Conservation (phyloP, 768 basidiomycete genomes). For the Gymnopilus junonius region DNA sequence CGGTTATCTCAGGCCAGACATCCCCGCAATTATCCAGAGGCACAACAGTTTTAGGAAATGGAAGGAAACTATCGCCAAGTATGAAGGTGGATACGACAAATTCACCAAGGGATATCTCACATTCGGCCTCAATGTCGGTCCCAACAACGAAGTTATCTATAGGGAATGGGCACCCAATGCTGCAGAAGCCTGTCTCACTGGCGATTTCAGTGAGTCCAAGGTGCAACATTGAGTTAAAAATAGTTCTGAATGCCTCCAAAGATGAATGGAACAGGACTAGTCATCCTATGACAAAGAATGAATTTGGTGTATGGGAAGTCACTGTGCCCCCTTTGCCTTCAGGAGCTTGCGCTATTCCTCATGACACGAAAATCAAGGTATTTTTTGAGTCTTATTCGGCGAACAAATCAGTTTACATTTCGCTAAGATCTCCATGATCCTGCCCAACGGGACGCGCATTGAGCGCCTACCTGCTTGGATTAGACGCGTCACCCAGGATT, state of each 20-base stretch:
- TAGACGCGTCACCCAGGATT: conserved; percentile 92
- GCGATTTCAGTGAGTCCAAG: conserved; percentile 89
- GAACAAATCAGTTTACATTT: not conserved
- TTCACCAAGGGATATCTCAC: conserved; percentile 83
- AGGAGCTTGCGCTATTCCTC: conserved; percentile 84
- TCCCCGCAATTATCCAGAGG: conserved; percentile 69
- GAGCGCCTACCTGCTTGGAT: conserved; percentile 97
- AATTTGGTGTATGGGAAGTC: conserved; percentile 92
- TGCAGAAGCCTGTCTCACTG: conserved; percentile 79
- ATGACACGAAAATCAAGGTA: conserved; percentile 96
- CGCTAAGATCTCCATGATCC: conserved; percentile 85
- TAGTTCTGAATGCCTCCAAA: conserved; percentile 33
- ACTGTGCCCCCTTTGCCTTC: conserved; percentile 65
- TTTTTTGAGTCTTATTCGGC: conserved; percentile 14
- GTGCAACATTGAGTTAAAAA: not conserved
- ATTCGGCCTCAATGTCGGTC: conserved; percentile 76
- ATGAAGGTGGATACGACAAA: conserved; percentile 84
- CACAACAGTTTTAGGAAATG: conserved; percentile 72
- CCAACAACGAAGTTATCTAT: conserved; percentile 75
- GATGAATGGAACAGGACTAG: conserved; percentile 88
- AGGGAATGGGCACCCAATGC: conserved; percentile 98
- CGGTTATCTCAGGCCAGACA: conserved; percentile 74
- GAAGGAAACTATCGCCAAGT: conserved; percentile 73
- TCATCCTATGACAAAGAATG: conserved; percentile 84
- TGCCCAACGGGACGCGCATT: conserved; percentile 77